These are phyloP conservation scores for Mychonastes homosphaera DNA, from an alignment of 139 green algal genomes.

Conservation along the genomic window DNA sequence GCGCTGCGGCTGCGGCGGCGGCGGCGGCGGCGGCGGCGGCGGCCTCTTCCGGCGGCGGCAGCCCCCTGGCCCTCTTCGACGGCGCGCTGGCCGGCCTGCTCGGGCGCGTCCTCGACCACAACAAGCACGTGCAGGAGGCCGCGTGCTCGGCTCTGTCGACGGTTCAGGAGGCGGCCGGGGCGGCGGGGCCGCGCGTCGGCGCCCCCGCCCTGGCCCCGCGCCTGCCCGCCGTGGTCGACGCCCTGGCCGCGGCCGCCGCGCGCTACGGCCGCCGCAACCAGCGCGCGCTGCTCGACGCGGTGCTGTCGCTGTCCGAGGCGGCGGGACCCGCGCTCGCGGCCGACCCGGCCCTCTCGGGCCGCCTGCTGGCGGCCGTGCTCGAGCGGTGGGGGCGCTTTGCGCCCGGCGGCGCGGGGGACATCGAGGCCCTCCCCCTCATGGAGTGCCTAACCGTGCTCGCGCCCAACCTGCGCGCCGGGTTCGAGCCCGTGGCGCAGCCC, in stretches of 20 bases:
- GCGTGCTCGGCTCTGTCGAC: slow-evolving; percentile 73
- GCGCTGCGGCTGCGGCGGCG: not conserved
- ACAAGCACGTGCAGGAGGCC: slow-evolving; percentile 80
- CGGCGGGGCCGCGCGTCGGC: slow-evolving; percentile 1
- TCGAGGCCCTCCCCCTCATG: slow-evolving; percentile 57
- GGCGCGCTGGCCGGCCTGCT: slow-evolving; percentile 58
- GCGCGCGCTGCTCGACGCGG: slow-evolving; percentile 72
- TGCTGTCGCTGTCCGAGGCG: slow-evolving; percentile 59
- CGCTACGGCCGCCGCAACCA: slow-evolving; percentile 65
- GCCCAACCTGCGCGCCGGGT: slow-evolving; percentile 20
- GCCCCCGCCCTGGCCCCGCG: not conserved
- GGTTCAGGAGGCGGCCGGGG: slow-evolving; percentile 47
- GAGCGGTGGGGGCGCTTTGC: not conserved
- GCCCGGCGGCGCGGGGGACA: slow-evolving; percentile 4
- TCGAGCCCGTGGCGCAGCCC: slow-evolving; percentile 50
- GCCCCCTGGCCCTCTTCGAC: slow-evolving; percentile 34
- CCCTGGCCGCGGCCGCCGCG: slow-evolving; percentile 34
- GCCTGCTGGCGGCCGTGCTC: slow-evolving; percentile 14
- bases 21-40: too few species aligned
- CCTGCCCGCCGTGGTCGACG: slow-evolving; percentile 39
- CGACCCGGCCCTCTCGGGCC: slow-evolving; percentile 9
- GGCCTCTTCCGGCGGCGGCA: not conserved
- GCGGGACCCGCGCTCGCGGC: slow-evolving; percentile 4
- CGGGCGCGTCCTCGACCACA: slow-evolving; percentile 58
- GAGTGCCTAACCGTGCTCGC: slow-evolving; percentile 67